Percentiles rank a stretch among this genome's conserved stretches.
Evolutionary conservation across 2,329 filamentous ascomycete genomes (phyloP).

Genomic region (Metarhizium brunneum): DNA sequence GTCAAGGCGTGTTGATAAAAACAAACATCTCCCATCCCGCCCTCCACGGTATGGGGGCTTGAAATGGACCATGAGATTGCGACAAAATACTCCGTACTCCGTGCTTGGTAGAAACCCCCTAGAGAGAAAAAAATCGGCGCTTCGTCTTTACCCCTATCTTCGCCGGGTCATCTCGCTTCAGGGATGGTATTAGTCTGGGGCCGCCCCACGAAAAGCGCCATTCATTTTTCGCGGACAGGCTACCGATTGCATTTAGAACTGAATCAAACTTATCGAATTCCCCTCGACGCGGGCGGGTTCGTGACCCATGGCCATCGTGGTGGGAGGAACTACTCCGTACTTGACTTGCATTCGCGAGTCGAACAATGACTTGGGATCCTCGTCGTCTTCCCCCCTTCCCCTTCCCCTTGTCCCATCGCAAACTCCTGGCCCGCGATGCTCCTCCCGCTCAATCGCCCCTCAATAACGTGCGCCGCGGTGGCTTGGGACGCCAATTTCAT

Average conservation of each 20-base stretch:
- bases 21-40: background rate
- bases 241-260: background rate
- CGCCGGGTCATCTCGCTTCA: slow-evolving; percentile 22
- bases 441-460: background rate
- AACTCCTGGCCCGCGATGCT: slow-evolving; percentile 1
- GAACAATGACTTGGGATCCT: background rate
- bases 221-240: background rate
- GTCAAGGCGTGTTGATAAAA: background rate
- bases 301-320: background rate
- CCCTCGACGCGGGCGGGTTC: background rate
- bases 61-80: background rate
- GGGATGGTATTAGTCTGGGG: slow-evolving; percentile 16
- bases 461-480: background rate
- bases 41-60: background rate
- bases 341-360: slow-evolving; percentile 5
- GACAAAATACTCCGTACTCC: background rate
- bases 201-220: slow-evolving; percentile 9
- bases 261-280: background rate
- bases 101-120: background rate
- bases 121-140: no score
- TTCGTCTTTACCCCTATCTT: slow-evolving; percentile 2
- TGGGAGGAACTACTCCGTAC: background rate
- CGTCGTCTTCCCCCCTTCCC: background rate
- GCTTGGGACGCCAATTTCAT: background rate
- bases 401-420: background rate